These are phyloP conservation scores for Chenopodium album DNA, from an alignment of 148 eudicot genomes.

Conservation along the genomic window DNA sequence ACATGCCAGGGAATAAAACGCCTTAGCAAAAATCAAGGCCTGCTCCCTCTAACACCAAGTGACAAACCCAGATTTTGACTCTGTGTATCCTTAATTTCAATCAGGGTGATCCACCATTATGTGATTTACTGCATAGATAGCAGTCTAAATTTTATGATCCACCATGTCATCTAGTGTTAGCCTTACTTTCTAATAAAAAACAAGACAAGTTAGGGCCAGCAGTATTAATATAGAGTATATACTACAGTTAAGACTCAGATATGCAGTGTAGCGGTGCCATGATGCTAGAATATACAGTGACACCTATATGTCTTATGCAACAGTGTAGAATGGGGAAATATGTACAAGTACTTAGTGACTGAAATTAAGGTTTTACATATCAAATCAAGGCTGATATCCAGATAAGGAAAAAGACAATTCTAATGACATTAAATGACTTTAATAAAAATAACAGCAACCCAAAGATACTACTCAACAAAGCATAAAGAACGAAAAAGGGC, in stretches of 20 bases:
- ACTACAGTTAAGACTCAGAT: background rate
- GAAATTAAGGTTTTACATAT: background rate
- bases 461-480: background rate
- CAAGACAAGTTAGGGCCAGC: background rate
- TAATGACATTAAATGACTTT: background rate
- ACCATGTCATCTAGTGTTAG: background rate
- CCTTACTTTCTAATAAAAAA: background rate
- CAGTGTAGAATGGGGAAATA: background rate
- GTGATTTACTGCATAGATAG: background rate
- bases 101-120: background rate
- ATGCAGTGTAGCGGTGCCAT: background rate
- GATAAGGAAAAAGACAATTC: background rate
- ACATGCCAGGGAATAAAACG: background rate
- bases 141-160: background rate
- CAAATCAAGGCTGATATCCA: background rate
- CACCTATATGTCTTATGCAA: background rate
- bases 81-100: background rate
- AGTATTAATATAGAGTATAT: background rate
- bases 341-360: background rate
- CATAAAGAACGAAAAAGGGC: background rate
- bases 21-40: background rate
- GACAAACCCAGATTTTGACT: background rate
- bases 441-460: background rate
- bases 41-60: background rate
- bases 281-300: background rate